A percentile compares a stretch with the other conserved stretches of the same genome.
These are phyloP conservation scores for Saturnispora quitensis DNA, from an alignment of 805 yeast species.

Conservation along the genomic window DNA sequence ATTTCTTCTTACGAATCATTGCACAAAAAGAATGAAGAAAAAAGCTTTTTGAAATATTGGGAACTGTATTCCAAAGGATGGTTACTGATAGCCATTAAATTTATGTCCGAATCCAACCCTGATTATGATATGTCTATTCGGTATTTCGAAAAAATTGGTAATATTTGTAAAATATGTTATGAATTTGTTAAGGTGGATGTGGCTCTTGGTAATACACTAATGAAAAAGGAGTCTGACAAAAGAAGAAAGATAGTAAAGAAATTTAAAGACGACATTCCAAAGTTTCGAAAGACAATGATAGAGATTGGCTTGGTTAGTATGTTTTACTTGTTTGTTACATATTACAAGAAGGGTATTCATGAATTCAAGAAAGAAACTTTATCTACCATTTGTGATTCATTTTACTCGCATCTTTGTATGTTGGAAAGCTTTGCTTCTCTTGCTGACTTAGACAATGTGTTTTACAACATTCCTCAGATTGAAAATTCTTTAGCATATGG, in stretches of 20 bases:
- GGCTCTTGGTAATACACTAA: neutral
- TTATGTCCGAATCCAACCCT: neutral
- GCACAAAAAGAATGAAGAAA: neutral
- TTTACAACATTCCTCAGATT: neutral
- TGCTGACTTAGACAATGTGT: neutral
- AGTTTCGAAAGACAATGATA: neutral
- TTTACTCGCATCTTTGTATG: neutral
- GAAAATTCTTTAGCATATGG: neutral
- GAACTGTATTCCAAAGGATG: neutral
- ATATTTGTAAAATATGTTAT: neutral
- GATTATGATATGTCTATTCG: neutral
- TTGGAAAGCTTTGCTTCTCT: conserved; percentile 2
- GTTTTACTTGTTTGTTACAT: conserved; percentile 1
- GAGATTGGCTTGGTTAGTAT: neutral
- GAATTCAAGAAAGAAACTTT: neutral
- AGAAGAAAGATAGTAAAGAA: neutral
- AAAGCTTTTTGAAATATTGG: neutral
- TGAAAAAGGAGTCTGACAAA: neutral
- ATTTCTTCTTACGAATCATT: neutral
- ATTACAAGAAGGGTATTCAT: neutral
- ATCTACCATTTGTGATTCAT: neutral
- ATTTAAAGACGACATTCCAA: neutral
- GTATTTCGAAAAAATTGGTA: neutral
- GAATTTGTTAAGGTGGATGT: conserved; percentile 1
- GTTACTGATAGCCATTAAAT: neutral